These are phyloP conservation scores for Canavalia gladiata DNA, from an alignment of 306 rosid genomes.

Conservation along the genomic window DNA sequence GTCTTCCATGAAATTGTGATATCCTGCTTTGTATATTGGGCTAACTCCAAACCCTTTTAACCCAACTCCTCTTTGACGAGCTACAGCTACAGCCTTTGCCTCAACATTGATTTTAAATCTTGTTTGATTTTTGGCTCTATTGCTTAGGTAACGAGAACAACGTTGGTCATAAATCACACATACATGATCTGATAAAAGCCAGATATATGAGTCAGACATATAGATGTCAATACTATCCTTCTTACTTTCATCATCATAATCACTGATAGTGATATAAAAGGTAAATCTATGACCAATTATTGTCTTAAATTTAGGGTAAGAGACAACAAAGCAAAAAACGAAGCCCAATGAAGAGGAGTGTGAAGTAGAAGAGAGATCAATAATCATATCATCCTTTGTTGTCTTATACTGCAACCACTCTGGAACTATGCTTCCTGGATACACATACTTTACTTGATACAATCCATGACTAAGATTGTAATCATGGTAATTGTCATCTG, in stretches of 20 bases:
- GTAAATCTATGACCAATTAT: too few relatives aligned
- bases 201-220: not conserved
- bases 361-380: constrained; percentile 36
- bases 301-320: too few relatives aligned
- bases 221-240: too few relatives aligned
- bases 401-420: not conserved
- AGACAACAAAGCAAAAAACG: constrained; percentile 25
- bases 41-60: constrained; percentile 17
- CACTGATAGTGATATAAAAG: not conserved
- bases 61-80: not conserved
- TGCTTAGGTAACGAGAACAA: constrained; percentile 22
- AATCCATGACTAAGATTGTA: too few relatives aligned
- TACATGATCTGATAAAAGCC: not conserved
- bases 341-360: not conserved
- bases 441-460: too few relatives aligned
- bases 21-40: not conserved
- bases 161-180: constrained; percentile 9
- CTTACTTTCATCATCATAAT: not conserved
- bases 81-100: not conserved
- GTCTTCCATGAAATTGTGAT: not conserved
- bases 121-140: not conserved
- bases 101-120: constrained; percentile 10
- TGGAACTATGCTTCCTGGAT: not conserved
- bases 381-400: not conserved
- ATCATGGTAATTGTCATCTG: too few relatives aligned